A percentile compares a stretch with the other conserved stretches of the same genome.
Conservation (phyloP, 2,329 filamentous ascomycete species). For the Ceratocystis cacaofunesta region DNA sequence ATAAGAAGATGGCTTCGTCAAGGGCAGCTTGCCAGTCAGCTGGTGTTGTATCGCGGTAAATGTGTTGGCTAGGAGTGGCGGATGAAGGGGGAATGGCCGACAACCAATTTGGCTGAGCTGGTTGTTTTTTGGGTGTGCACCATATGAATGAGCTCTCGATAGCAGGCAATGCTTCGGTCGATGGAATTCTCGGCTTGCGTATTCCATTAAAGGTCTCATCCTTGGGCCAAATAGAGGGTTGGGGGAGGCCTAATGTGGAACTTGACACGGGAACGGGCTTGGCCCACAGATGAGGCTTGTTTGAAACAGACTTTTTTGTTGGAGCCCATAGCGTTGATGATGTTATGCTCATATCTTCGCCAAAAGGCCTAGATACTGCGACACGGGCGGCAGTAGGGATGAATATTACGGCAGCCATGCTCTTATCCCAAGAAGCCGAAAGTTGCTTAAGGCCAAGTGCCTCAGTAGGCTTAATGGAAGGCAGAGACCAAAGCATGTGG, state of each 20-base stretch:
- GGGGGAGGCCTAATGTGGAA: conserved; percentile 21
- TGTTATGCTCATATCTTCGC: conserved; percentile 5
- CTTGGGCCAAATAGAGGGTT: conserved; percentile 24
- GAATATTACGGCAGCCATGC: background rate
- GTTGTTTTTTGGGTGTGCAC: background rate
- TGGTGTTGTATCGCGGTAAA: conserved; percentile 20
- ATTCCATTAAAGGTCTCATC: background rate
- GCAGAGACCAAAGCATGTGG: conserved; percentile 8
- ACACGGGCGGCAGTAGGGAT: background rate
- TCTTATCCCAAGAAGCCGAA: conserved; percentile 16
- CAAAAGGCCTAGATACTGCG: background rate
- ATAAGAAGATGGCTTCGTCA: conserved; percentile 22
- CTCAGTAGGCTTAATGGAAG: background rate
- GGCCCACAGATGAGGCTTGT: conserved; percentile 5
- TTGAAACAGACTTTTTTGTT: background rate
- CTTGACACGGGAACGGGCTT: background rate
- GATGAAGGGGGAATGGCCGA: background rate
- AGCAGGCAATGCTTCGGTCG: background rate
- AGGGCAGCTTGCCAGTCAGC: conserved; percentile 26
- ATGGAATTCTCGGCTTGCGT: conserved; percentile 12
- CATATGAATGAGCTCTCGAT: conserved; percentile 8
- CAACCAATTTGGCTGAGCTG: background rate
- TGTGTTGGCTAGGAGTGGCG: conserved; percentile 12
- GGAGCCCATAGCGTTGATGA: conserved; percentile 12
- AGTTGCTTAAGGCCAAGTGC: conserved; percentile 12